Evolutionary conservation across 2,329 filamentous ascomycete genomes (phyloP).

Genomic region (Nemania diffusa): DNA sequence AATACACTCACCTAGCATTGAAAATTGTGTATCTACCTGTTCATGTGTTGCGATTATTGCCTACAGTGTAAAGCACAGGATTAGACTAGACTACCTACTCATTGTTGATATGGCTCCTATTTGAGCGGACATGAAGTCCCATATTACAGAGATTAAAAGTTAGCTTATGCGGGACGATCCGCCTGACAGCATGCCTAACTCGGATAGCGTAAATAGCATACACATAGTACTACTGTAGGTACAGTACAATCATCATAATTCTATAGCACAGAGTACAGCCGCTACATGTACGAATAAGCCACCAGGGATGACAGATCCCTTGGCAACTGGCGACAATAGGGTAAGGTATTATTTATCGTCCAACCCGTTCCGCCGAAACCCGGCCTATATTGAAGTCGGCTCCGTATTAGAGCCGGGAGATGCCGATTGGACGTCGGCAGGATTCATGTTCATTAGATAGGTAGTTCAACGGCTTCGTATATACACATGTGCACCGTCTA

Average conservation of each 20-base stretch:
- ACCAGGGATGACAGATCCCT: neutral
- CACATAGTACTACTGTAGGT: neutral
- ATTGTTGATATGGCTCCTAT: neutral
- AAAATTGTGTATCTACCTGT: neutral
- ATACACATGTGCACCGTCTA: neutral
- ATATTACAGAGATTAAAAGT: neutral
- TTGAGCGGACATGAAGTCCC: neutral
- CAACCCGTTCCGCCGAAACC: neutral
- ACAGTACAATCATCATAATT: neutral
- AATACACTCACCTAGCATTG: neutral
- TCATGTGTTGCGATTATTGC: too few relatives aligned
- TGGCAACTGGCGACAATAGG: neutral
- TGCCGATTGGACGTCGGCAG: constrained; percentile 7
- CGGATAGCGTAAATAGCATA: neutral
- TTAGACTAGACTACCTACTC: too few relatives aligned
- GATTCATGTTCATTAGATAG: neutral
- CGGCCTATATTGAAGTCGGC: neutral
- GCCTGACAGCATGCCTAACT: constrained; percentile 3
- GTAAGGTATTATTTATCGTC: neutral
- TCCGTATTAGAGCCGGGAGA: neutral
- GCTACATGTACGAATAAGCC: too few relatives aligned
- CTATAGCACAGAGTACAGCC: too few relatives aligned
- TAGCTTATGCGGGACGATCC: constrained; percentile 1
- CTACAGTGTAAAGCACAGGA: too few relatives aligned
- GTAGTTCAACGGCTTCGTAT: too few relatives aligned